A percentile compares a stretch with the other conserved stretches of the same genome.
phyloP scores from a whole-genome alignment of 1,284 basidiomycete genomes.

The Vanrija pseudolonga region DNA sequence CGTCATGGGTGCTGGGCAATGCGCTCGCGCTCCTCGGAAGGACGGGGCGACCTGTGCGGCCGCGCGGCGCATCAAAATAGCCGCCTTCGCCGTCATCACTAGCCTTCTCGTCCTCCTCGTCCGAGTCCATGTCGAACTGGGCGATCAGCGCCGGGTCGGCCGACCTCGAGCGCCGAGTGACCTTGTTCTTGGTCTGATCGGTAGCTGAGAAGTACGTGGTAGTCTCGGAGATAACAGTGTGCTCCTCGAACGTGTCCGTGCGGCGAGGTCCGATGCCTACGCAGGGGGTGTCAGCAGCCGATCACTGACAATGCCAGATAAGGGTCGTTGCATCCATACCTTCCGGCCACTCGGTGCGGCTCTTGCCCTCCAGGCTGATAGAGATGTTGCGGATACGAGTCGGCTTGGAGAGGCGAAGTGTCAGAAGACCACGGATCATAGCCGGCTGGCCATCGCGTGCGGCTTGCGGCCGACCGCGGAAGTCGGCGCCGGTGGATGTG shows the following conservation, averaged over 20 bases:
- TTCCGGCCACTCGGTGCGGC: constrained; percentile 73
- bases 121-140: constrained; percentile 42
- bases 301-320: background rate
- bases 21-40: constrained; percentile 32
- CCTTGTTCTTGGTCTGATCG: constrained; percentile 23
- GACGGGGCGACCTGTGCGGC: too few relatives aligned
- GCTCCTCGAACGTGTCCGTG: constrained; percentile 75
- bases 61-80: too few relatives aligned
- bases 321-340: constrained; percentile 54
- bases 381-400: constrained; percentile 83
- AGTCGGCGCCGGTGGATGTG: constrained; percentile 46
- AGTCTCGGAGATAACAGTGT: constrained; percentile 68
- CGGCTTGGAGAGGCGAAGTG: constrained; percentile 73
- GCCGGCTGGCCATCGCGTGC: constrained; percentile 62
- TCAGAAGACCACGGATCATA: constrained; percentile 81
- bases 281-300: background rate
- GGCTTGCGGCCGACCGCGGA: constrained; percentile 51
- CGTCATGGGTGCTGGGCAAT: constrained; percentile 22
- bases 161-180: constrained; percentile 62
- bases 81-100: constrained; percentile 16
- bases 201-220: constrained; percentile 68
- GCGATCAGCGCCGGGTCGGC: constrained; percentile 65
- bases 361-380: constrained; percentile 69
- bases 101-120: constrained; percentile 45
- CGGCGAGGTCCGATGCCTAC: constrained; percentile 73